Conservation (phyloP, 805 yeast species). For the Candida adriatica region DNA sequence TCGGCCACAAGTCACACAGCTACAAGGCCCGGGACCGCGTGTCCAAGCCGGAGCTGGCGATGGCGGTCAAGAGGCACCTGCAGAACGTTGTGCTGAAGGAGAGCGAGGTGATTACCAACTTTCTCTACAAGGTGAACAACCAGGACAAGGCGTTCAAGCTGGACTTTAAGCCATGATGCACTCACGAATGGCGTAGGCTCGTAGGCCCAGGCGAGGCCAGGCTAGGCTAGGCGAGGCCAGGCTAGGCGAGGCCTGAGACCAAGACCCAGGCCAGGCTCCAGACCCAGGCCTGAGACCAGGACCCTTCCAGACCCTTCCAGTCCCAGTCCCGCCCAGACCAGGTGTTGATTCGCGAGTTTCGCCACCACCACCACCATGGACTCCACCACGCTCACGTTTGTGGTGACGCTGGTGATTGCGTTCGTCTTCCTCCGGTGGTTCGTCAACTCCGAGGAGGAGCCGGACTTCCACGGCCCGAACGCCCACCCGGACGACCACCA, state of each 20-base stretch:
- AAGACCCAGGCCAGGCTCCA: too few species aligned
- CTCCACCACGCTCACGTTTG: conserved; percentile 44
- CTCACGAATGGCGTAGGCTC: neutral
- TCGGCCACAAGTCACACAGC: conserved; percentile 63
- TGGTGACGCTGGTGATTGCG: conserved; percentile 42
- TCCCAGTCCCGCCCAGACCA: too few species aligned
- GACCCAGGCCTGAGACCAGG: too few species aligned
- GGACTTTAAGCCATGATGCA: conserved; percentile 25
- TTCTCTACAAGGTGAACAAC: conserved; percentile 77
- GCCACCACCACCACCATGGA: conserved; percentile 48
- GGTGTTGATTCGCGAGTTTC: too few species aligned
- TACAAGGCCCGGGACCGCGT: conserved; percentile 37
- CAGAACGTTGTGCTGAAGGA: conserved; percentile 56
- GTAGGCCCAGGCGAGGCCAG: too few species aligned
- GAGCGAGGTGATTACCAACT: conserved; percentile 80
- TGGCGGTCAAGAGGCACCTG: conserved; percentile 64
- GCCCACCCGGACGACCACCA: neutral
- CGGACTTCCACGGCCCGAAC: conserved; percentile 9
- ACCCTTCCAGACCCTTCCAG: too few species aligned
- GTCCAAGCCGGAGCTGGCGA: conserved; percentile 53
- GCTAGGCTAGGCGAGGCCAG: too few species aligned
- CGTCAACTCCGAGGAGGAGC: conserved; percentile 43
- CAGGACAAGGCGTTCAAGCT: conserved; percentile 43
- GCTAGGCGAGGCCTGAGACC: too few species aligned
- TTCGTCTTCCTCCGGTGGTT: conserved; percentile 62